Base-by-base conservation (phyloP, 805 yeast genomes). In the Komagataella phaffii region DNA sequence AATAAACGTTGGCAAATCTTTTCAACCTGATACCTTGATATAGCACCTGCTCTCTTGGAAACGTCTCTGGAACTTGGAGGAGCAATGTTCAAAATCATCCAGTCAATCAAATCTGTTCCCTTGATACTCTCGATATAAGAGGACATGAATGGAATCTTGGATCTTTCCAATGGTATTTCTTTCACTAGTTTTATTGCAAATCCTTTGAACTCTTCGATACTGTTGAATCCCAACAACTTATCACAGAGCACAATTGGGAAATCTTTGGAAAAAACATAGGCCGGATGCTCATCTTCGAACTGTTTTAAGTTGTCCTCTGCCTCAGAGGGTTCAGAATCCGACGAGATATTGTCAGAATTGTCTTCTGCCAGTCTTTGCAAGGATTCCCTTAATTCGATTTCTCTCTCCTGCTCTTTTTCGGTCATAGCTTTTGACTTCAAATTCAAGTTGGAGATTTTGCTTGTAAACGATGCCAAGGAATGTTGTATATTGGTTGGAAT, bases 1-100 rank as follows among this genome's bases (percentile, higher is more conserved):
- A 53, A 19, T 8, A 54, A 45, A 40, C 53, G 53, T 23, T 57
- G 54, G 24, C 54, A 49, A 7, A 57, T 50, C 49, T 50, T 53
- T 43, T 59, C 61, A n/a, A 59, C 52, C 17, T 47, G 58, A 49
- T 44, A 51, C 48, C 57, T 56, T 23, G 52, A 51, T 6, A 48
- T 49, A 3, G 52, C 43, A 8, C 47, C 53, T 44, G 54, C 46
- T 6, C 30, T 24, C 14, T 14, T 30, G 1, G 40, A 30, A 30
- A 14, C 14, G 14, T 44, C 49, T 50, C 10, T 17, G 10, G 8
- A 18, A 44, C 40, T 40, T 43, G 21, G 19, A 7, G 30, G n/a
- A n/a, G 24, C 6, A 8, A 46, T 10, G 48, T 17, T 19, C 21
- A 21, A 17, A 14, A 12, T 44, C 23, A 43, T 21, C 51, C 51